Evolutionary conservation across 305 asterid genomes (phyloP).

Genomic region (Fraxinus angustifolia): DNA sequence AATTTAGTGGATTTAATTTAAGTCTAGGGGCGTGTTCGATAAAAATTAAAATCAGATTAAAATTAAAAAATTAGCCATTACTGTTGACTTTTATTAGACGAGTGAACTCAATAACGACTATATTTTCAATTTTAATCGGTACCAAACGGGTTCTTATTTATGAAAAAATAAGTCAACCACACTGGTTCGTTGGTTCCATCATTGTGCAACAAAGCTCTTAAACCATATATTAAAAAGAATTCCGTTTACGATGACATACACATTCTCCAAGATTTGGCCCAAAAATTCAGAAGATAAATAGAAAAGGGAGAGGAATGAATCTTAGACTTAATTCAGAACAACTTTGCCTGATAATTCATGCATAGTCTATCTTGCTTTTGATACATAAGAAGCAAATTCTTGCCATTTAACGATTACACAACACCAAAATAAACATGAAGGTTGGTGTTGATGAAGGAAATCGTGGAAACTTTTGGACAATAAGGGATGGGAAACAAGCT

Average conservation of each 20-base stretch:
- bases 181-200: neutral
- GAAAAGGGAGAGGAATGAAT: neutral
- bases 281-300: neutral
- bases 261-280: neutral
- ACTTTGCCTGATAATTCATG: neutral
- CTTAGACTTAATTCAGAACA: neutral
- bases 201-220: neutral
- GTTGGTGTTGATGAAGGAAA: neutral
- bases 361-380: neutral
- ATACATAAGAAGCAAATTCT: neutral
- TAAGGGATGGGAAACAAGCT: neutral
- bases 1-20: no score
- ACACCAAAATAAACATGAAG: neutral
- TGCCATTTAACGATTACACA: neutral
- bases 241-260: neutral
- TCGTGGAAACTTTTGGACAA: neutral
- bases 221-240: neutral
- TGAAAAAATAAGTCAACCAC: neutral
- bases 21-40: no score
- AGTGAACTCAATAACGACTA: no score
- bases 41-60: no score
- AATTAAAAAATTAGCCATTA: no score
- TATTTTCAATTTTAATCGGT: no score
- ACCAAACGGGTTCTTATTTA: no score
- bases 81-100: no score